Conservation (phyloP, 345 rosid genomes). For the Hibiscus trionum region DNA sequence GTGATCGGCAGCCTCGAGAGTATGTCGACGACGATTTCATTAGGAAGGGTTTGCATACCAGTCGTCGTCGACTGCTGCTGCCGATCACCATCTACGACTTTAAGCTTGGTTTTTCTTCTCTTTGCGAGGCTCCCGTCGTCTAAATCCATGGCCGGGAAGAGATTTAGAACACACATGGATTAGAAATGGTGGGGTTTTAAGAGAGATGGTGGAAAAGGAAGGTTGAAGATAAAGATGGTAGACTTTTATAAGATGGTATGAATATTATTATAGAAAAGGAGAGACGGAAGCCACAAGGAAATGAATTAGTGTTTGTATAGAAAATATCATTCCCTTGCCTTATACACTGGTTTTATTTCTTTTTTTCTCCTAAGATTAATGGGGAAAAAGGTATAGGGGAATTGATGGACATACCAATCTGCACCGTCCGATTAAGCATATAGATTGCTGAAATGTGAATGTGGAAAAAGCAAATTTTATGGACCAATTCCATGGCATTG, state of each 20-base stretch:
- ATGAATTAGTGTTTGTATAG: not conserved
- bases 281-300: not conserved
- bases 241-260: not conserved
- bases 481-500: not conserved
- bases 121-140: slow-evolving; percentile 15
- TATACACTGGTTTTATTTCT: not conserved
- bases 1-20: slow-evolving; percentile 57
- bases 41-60: slow-evolving; percentile 46
- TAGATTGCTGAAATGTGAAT: not conserved
- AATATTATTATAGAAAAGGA: not conserved
- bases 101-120: slow-evolving; percentile 18
- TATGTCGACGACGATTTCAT: slow-evolving; percentile 53
- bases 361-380: not conserved
- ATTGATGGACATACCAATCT: not conserved
- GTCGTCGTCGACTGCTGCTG: not conserved
- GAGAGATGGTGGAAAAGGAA: not conserved
- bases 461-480: not conserved
- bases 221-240: slow-evolving; percentile 9
- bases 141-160: slow-evolving; percentile 26
- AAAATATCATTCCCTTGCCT: not conserved
- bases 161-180: slow-evolving; percentile 13
- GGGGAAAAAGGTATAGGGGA: slow-evolving; percentile 2
- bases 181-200: not conserved
- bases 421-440: slow-evolving; percentile 2
- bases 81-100: slow-evolving; percentile 1